phyloP scores from a whole-genome alignment of 129 eudicot species.

The Chrysanthemum lavandulifolium region DNA sequence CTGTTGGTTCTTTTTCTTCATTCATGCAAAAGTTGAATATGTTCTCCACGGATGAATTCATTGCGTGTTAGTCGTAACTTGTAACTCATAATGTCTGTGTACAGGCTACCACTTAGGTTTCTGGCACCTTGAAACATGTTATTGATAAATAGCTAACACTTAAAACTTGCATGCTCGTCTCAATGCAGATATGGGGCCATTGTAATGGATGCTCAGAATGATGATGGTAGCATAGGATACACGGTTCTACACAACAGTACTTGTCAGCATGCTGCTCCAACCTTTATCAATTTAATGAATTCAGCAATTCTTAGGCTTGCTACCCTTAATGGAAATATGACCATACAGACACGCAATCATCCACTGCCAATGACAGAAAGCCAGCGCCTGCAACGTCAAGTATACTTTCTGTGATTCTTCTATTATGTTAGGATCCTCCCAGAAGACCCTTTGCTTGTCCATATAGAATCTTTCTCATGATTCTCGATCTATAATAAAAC shows the following conservation, averaged over 20 bases:
- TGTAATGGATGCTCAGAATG: constrained; percentile 71
- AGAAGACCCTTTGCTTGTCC: neutral
- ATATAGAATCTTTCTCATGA: neutral
- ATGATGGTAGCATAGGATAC: constrained; percentile 83
- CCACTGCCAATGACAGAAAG: constrained; percentile 89
- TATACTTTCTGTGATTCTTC: constrained; percentile 34
- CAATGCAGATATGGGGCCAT: constrained; percentile 88
- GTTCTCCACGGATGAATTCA: neutral
- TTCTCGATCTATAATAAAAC: neutral
- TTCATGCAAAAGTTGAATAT: constrained; percentile 5
- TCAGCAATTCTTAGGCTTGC: constrained; percentile 91
- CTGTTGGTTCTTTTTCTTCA: constrained; percentile 6
- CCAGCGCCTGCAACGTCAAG: constrained; percentile 86
- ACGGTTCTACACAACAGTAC: constrained; percentile 91
- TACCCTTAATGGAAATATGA: constrained; percentile 66
- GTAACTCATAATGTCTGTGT: neutral
- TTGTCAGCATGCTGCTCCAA: constrained; percentile 98
- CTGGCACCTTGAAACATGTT: constrained; percentile 10
- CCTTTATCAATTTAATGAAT: constrained; percentile 80
- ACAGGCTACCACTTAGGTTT: constrained; percentile 9
- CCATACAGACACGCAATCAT: constrained; percentile 90
- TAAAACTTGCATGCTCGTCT: neutral
- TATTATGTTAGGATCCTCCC: constrained; percentile 8
- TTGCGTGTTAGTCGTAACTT: neutral
- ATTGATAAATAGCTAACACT: neutral